Percentiles rank a stretch among this genome's conserved stretches.
Conservation (phyloP, 768 basidiomycete genomes). For the Astraeus odoratus region DNA sequence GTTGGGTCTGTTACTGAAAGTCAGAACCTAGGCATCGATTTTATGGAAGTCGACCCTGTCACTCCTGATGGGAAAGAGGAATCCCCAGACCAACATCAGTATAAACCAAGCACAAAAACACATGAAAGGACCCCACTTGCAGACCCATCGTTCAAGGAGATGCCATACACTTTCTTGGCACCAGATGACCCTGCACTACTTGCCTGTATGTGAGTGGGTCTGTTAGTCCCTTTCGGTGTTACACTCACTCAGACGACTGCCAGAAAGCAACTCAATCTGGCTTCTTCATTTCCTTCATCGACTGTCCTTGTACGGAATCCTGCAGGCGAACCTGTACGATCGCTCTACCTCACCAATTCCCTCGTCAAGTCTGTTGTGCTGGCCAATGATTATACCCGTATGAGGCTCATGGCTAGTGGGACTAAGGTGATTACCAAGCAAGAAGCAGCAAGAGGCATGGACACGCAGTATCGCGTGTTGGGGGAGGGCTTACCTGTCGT, state of each 20-base stretch:
- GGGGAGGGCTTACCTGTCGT: constrained; percentile 82
- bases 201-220: constrained; percentile 59
- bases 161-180: constrained; percentile 80
- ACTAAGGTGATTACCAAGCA: constrained; percentile 92
- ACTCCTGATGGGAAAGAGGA: constrained; percentile 3
- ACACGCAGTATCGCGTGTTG: constrained; percentile 66
- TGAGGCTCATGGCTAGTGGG: constrained; percentile 88
- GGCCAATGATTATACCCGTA: constrained; percentile 75
- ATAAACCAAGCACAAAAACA: neutral
- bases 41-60: constrained; percentile 2
- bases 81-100: neutral
- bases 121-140: constrained; percentile 10
- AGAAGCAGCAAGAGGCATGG: constrained; percentile 57
- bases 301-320: constrained; percentile 88
- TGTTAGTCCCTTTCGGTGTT: neutral
- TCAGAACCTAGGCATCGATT: constrained; percentile 1
- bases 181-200: constrained; percentile 63
- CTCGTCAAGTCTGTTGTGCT: constrained; percentile 74
- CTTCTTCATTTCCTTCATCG: constrained; percentile 58
- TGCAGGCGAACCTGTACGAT: constrained; percentile 60
- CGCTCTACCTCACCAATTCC: constrained; percentile 83
- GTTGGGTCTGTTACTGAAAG: constrained; percentile 1
- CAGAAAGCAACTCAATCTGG: constrained; percentile 70
- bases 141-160: constrained; percentile 67
- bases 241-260: neutral